These are phyloP conservation scores for Malus hybrid DNA, from an alignment of 331 rosid genomes.

Conservation along the genomic window DNA sequence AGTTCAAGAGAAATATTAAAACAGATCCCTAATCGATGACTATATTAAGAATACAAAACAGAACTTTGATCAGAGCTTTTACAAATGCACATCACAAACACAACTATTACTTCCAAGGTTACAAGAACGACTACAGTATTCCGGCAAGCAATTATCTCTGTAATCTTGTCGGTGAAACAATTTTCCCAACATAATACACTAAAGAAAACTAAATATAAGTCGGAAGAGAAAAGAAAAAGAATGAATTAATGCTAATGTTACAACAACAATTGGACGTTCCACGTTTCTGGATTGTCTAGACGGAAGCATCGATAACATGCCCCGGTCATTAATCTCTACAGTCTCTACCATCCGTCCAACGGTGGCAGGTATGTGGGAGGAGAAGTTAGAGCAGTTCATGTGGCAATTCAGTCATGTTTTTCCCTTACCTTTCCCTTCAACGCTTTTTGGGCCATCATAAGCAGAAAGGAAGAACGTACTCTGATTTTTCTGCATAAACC, in stretches of 20 bases:
- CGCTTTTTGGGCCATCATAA: conserved; percentile 47
- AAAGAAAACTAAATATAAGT: neutral
- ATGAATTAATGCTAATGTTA: conserved; percentile 44
- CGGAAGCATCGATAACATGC: conserved; percentile 8
- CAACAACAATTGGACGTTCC: conserved; percentile 42
- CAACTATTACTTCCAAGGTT: neutral
- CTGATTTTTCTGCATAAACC: conserved; percentile 85
- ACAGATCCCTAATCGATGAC: neutral
- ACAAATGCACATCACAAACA: conserved; percentile 9
- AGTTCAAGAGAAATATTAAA: no score
- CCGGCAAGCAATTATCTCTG: neutral
- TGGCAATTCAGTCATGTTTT: conserved; percentile 50
- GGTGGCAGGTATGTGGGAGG: neutral
- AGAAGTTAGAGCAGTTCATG: neutral
- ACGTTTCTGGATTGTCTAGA: conserved; percentile 17
- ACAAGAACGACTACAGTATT: neutral
- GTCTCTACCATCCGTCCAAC: neutral
- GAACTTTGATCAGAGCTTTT: neutral
- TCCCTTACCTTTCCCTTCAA: conserved; percentile 65
- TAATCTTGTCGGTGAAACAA: neutral
- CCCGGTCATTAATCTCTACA: neutral
- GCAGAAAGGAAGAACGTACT: conserved; percentile 69
- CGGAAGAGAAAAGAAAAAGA: conserved; percentile 23
- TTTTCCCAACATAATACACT: neutral
- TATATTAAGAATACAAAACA: neutral